These are phyloP conservation scores for Verticillium nubilum DNA, from an alignment of 2,329 filamentous ascomycete species.

Conservation along the genomic window DNA sequence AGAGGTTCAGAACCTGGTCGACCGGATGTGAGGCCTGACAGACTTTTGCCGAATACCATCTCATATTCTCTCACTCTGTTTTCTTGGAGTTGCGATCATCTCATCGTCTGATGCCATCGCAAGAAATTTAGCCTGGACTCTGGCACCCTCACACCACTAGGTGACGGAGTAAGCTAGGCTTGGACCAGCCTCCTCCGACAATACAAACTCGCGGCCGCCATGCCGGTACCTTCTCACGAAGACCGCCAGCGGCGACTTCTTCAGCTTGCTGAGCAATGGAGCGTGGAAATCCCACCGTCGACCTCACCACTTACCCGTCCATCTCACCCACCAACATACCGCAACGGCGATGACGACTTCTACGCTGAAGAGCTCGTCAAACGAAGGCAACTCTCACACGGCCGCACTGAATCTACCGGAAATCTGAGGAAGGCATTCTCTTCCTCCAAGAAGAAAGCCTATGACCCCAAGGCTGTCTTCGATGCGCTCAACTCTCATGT, in stretches of 20 bases:
- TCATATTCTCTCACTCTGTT: background rate
- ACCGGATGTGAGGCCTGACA: background rate
- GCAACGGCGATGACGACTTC: conserved; percentile 42
- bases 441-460: conserved; percentile 42
- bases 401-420: conserved; percentile 21
- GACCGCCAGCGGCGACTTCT: conserved; percentile 36
- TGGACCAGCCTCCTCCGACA: background rate
- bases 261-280: conserved; percentile 44
- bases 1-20: background rate
- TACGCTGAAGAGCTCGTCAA: conserved; percentile 50
- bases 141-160: background rate
- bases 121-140: background rate
- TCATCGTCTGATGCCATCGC: background rate
- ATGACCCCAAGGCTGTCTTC: conserved; percentile 48
- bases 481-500: conserved; percentile 45
- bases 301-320: conserved; percentile 35
- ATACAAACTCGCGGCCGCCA: background rate
- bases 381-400: conserved; percentile 29
- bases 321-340: conserved; percentile 34
- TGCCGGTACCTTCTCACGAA: conserved; percentile 3
- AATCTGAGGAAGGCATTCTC: conserved; percentile 35
- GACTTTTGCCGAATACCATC: background rate
- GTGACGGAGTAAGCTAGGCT: background rate
- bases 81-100: background rate
- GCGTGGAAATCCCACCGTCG: conserved; percentile 34